Base-by-base conservation (phyloP, 2,329 filamentous ascomycete species). In the Aureobasidium sp. region DNA sequence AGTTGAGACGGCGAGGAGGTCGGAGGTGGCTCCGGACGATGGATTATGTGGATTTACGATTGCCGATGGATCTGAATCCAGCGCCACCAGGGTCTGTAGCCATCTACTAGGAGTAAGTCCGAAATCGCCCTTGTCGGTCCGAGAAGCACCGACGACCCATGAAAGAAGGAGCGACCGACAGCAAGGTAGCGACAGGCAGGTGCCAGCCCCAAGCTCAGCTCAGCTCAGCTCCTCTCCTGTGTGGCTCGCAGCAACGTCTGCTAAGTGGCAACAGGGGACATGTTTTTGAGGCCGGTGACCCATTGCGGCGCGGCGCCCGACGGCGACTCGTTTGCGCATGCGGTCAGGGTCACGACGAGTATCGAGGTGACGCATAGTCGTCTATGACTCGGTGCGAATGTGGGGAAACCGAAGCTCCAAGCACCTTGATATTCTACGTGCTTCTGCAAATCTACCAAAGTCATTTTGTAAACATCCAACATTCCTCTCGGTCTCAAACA, bases 381-480 rank as follows among this genome's bases (percentile, higher is more conserved):
- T 51, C 47, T 41, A 55, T 55, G 51, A 55, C 51, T 55, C 51
- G 22, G 42, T 31, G 29, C 14, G 15, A n/a, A 49, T 55, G 51
- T 41, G 51, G 51, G 36, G 37, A 29, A 52, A 29, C 29, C 15
- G 37, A 39, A 55, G 51, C 51, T 55, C 37, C 36, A 31, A 55
- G 36, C 51, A 55, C 51, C 51, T 55, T 55, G 51, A 55, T 55
- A 55, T 55, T 42, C 14, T 7, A 15, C 37, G 15, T 29, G 20
- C 39, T 25, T 20, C 47, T 34, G 27, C 29, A 4, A 14, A 31
- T 20, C 5, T 7, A n/a, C 29, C 9, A 11, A 7, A 20, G 7
- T 34, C 31, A 25, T 34, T 12, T 34, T 34, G 31, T 0, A n/a
- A 53, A 20, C 25, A 49, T 36, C 8, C 25, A n/a, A 48, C 25